Conservation (phyloP, 163 green algal genomes). For the Coccomyxa subellipsoidea region DNA sequence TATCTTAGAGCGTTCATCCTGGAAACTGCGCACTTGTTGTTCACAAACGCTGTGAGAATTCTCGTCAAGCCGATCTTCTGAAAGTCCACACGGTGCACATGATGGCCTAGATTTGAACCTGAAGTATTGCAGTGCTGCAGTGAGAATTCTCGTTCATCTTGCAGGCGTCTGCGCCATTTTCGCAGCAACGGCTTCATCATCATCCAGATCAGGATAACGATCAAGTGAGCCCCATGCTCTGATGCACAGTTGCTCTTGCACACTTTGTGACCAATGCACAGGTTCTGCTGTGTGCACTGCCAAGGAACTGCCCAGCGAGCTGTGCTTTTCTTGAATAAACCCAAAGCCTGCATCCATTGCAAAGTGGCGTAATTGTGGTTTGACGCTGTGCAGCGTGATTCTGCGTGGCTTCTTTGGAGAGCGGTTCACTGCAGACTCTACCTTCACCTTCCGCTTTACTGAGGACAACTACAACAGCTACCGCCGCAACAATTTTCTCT, state of each 20-base stretch:
- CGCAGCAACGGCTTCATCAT: background rate
- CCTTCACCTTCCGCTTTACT: conserved; percentile 3
- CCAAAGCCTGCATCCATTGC: background rate
- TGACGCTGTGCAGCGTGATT: background rate
- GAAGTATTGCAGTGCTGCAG: background rate
- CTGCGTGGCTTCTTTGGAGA: background rate
- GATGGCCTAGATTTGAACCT: background rate
- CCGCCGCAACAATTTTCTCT: background rate
- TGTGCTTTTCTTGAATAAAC: background rate
- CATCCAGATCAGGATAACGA: background rate
- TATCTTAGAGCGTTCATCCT: no score
- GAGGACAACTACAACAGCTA: background rate
- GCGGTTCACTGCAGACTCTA: background rate
- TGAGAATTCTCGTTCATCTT: background rate
- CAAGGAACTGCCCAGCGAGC: background rate
- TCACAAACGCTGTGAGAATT: no score
- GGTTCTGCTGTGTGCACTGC: background rate
- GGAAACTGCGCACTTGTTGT: no score
- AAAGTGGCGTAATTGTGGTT: background rate
- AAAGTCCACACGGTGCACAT: background rate
- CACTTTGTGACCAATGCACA: background rate
- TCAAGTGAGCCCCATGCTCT: background rate
- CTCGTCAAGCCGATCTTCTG: no score
- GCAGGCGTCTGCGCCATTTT: background rate
- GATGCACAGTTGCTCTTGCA: background rate